These are phyloP conservation scores for Aureobasidium sp. DNA, from an alignment of 2,329 filamentous ascomycete genomes.

Conservation along the genomic window DNA sequence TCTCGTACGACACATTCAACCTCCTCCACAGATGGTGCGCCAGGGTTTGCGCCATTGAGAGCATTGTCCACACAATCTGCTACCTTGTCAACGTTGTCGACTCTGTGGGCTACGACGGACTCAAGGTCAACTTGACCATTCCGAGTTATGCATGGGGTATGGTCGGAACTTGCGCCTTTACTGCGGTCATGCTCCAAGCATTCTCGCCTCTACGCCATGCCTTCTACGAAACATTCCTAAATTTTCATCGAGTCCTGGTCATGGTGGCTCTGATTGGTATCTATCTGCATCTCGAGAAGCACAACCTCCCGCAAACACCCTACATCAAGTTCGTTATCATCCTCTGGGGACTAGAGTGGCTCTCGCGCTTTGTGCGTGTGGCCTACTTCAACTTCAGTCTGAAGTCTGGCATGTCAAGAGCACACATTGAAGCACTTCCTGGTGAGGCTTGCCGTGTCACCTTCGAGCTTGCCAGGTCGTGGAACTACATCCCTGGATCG, in stretches of 20 bases:
- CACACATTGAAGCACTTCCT: slow-evolving; percentile 53
- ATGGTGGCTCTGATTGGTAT: slow-evolving; percentile 61
- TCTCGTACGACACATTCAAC: slow-evolving; percentile 97
- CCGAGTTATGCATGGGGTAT: slow-evolving; percentile 61
- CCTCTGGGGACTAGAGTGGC: slow-evolving; percentile 68
- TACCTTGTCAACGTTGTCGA: slow-evolving; percentile 61
- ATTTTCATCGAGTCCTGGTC: slow-evolving; percentile 72
- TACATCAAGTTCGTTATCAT: slow-evolving; percentile 68
- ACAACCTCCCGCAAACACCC: slow-evolving; percentile 59
- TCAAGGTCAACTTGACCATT: slow-evolving; percentile 50
- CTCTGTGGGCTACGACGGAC: slow-evolving; percentile 52
- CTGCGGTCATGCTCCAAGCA: slow-evolving; percentile 61
- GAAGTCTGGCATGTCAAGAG: slow-evolving; percentile 41
- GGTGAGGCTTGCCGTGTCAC: slow-evolving; percentile 55
- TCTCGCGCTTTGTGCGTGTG: slow-evolving; percentile 43
- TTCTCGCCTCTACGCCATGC: slow-evolving; percentile 80
- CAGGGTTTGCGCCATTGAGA: slow-evolving; percentile 62
- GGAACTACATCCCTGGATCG: slow-evolving; percentile 48
- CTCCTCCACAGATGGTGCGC: slow-evolving; percentile 80
- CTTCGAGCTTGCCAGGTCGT: slow-evolving; percentile 50
- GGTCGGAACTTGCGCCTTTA: slow-evolving; percentile 53
- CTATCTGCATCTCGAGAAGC: slow-evolving; percentile 69
- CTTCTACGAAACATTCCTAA: slow-evolving; percentile 95
- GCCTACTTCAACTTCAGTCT: slow-evolving; percentile 48
- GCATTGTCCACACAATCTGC: slow-evolving; percentile 61